Percentiles rank a stretch among this genome's conserved stretches.
These are phyloP conservation scores for Fraxinus sp. DNA, from an alignment of 305 asterid genomes.

Conservation along the genomic window DNA sequence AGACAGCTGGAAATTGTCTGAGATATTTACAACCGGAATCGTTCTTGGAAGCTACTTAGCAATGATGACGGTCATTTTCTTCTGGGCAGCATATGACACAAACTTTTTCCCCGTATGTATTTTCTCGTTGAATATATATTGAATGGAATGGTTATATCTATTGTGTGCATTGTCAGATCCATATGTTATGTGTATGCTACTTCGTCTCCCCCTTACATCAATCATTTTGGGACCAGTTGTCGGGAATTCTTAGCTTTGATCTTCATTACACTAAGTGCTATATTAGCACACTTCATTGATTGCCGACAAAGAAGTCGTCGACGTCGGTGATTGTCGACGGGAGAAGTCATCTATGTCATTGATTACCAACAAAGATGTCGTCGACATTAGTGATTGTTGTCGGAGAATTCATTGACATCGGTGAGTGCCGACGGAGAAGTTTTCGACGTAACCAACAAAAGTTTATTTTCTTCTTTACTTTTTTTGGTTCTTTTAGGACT, in stretches of 20 bases:
- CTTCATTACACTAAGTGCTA: background rate
- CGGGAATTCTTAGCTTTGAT: background rate
- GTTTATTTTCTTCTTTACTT: background rate
- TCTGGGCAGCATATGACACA: conserved; percentile 68
- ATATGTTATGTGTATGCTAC: background rate
- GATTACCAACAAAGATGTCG: background rate
- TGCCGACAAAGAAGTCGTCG: background rate
- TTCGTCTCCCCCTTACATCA: background rate
- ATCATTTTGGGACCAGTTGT: background rate
- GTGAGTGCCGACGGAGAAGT: background rate
- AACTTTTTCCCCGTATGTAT: conserved; percentile 60
- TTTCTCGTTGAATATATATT: background rate
- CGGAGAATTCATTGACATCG: background rate
- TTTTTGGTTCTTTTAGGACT: background rate
- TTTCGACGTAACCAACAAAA: background rate
- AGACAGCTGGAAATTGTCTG: conserved; percentile 74
- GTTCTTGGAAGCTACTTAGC: conserved; percentile 71
- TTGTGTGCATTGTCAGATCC: background rate
- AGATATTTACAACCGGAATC: conserved; percentile 68
- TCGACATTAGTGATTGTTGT: background rate
- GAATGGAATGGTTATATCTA: background rate
- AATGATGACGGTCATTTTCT: conserved; percentile 74
- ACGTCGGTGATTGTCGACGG: background rate
- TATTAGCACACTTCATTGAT: background rate
- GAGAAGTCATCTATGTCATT: background rate